Evolutionary conservation across 2,329 filamentous ascomycete genomes (phyloP).

Genomic region (Cercospora sp.): DNA sequence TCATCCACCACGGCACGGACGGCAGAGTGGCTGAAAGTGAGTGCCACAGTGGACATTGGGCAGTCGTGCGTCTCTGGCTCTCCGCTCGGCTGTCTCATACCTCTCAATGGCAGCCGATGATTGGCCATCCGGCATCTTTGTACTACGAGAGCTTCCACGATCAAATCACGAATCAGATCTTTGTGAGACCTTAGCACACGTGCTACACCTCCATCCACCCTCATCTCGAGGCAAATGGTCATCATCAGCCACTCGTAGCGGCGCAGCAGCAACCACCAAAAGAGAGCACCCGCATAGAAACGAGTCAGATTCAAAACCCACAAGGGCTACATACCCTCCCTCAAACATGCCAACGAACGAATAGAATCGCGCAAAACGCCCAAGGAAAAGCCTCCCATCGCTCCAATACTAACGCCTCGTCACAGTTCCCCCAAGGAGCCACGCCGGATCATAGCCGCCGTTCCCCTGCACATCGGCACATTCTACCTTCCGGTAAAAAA

Average conservation of each 20-base stretch:
- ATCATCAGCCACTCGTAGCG: not conserved
- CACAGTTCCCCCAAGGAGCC: not conserved
- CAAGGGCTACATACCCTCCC: not conserved
- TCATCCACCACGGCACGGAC: not conserved
- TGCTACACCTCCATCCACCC: not conserved
- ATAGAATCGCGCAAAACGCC: not conserved
- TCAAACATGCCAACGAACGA: constrained; percentile 4
- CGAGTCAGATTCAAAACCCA: constrained; percentile 5
- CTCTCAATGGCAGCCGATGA: not conserved
- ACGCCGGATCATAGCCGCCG: not conserved
- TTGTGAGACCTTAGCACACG: not conserved
- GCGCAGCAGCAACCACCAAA: not conserved
- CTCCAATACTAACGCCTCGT: constrained; percentile 4
- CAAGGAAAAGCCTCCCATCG: not conserved
- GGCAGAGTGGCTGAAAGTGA: not conserved
- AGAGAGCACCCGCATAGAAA: not conserved
- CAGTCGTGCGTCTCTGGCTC: constrained; percentile 9
- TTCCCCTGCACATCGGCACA: not conserved
- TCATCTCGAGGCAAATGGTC: not conserved
- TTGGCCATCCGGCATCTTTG: constrained; percentile 8
- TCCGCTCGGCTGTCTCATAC: not conserved
- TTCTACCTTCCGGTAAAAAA: constrained; percentile 4
- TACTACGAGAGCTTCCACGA: constrained; percentile 1
- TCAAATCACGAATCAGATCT: constrained; percentile 4
- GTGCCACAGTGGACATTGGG: constrained; percentile 7